Evolutionary conservation across 345 rosid species (phyloP).

Genomic region (Dipteronia sinensis): DNA sequence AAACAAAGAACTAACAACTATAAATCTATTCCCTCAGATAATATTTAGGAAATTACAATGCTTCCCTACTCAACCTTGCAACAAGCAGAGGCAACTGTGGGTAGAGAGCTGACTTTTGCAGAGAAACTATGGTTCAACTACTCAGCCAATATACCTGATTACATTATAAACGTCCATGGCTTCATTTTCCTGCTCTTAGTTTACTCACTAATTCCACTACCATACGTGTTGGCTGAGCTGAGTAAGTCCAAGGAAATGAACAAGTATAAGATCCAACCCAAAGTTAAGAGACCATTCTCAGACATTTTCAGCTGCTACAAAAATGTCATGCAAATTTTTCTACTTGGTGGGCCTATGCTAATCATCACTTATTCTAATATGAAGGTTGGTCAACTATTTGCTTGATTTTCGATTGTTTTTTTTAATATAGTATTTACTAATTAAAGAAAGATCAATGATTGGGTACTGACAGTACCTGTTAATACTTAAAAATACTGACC

Average conservation of each 20-base stretch:
- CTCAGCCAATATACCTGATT: slow-evolving; percentile 72
- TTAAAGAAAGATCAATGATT: no score
- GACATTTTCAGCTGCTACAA: slow-evolving; percentile 67
- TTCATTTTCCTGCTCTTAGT: slow-evolving; percentile 61
- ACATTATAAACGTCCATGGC: slow-evolving; percentile 60
- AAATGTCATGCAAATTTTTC: slow-evolving; percentile 76
- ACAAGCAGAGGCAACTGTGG: slow-evolving; percentile 62
- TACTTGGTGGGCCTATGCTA: slow-evolving; percentile 79
- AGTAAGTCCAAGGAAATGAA: slow-evolving; percentile 48
- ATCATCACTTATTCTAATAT: slow-evolving; percentile 59
- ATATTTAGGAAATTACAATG: slow-evolving; percentile 36
- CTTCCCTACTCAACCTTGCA: slow-evolving; percentile 58
- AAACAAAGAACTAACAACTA: no score
- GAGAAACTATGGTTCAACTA: slow-evolving; percentile 80
- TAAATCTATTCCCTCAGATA: no score
- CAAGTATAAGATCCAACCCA: slow-evolving; percentile 79
- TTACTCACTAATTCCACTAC: slow-evolving; percentile 59
- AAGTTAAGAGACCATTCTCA: slow-evolving; percentile 47
- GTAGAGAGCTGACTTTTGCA: slow-evolving; percentile 59
- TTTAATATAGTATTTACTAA: no score
- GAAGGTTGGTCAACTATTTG: no score
- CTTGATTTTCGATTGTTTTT: no score
- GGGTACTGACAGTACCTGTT: no score
- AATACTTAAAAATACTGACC: no score
- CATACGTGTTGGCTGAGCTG: slow-evolving; percentile 50